Evolutionary conservation across 1,139 yeast species (phyloP), one percentile per base, ranked within the genome.

Genomic region (Yarrowia galli): DNA sequence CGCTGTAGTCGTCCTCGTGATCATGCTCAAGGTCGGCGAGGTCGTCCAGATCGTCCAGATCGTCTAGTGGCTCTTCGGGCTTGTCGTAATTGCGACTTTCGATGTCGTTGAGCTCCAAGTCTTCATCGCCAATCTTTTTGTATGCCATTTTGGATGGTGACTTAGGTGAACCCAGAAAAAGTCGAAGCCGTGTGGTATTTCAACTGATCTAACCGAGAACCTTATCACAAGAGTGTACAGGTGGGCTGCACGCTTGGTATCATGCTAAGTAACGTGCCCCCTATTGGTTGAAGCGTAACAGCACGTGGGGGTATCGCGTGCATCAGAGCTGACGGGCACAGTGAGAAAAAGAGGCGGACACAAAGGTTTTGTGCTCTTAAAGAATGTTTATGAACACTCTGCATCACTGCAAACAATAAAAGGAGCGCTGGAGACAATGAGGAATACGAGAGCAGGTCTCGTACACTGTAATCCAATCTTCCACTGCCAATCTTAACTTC

Each of bases 201-300:
- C 40, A 43, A 43, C 64, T 43, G 64, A 58, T 58, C 51, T 58
- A 58, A 58, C 64, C 64, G 64, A 58, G 51, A 58, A 58, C 64
- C 64, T 58, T 58, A 58, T 58, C 64, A 58, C 16, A 10, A 18
- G 4, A 20, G n/a, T 18, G 9, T 43, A 32, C 64, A 28, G 22
- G 28, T 15, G 28, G 16, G 51, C 25, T 28, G 64, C 64, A 58
- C 20, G 3, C n/a, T 5, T 2, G 20, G 15, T 42, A 42, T 43
- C 64, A 58, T 58, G 64, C 22, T 42, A 43, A 58, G 32, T 32
- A 58, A 28, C 49, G 42, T 20, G 23, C 13, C 20, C 15, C 20
- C 42, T 13, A 58, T 58, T 58, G 64, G 64, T 32, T 43, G 42
- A 56, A 56, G 64, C 15, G 32, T 43, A 32, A 9, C 35, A 54